Evolutionary conservation across 2,329 filamentous ascomycete species (phyloP).

Genomic region (Graphilbum ipis-grandicollis): DNA sequence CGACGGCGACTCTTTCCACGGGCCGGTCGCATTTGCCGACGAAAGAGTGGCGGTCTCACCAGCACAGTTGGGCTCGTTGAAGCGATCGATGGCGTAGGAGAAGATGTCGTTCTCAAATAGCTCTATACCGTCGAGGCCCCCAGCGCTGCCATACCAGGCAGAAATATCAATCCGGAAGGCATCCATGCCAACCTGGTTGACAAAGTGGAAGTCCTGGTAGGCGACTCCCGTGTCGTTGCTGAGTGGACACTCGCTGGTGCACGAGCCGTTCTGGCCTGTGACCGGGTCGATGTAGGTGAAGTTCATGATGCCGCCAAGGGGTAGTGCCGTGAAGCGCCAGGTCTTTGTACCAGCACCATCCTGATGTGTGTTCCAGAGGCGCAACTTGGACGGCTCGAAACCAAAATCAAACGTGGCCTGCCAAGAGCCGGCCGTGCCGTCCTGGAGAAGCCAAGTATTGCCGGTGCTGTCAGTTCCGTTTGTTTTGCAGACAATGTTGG

Average conservation of each 20-base stretch:
- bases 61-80: conserved; percentile 76
- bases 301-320: conserved; percentile 88
- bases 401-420: conserved; percentile 66
- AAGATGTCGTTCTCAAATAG: conserved; percentile 75
- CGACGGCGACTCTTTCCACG: conserved; percentile 56
- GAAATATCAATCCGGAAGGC: conserved; percentile 72
- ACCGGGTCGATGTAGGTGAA: conserved; percentile 71
- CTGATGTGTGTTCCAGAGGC: conserved; percentile 72
- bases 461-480: conserved; percentile 47
- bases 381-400: conserved; percentile 73
- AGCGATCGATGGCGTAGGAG: conserved; percentile 67
- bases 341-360: conserved; percentile 76
- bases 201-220: conserved; percentile 84
- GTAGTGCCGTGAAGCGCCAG: conserved; percentile 72
- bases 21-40: conserved; percentile 49
- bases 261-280: conserved; percentile 50
- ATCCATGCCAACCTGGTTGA: conserved; percentile 77
- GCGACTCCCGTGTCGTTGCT: conserved; percentile 46
- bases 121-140: conserved; percentile 71
- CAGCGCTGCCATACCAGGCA: conserved; percentile 73
- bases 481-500: conserved; percentile 68
- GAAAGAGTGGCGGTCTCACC: conserved; percentile 42
- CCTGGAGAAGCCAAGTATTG: conserved; percentile 68
- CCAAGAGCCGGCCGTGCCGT: conserved; percentile 66
- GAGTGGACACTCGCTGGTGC: conserved; percentile 73